Conservation (phyloP, 257 asterid genomes). For the Linderniella brevidens region DNA sequence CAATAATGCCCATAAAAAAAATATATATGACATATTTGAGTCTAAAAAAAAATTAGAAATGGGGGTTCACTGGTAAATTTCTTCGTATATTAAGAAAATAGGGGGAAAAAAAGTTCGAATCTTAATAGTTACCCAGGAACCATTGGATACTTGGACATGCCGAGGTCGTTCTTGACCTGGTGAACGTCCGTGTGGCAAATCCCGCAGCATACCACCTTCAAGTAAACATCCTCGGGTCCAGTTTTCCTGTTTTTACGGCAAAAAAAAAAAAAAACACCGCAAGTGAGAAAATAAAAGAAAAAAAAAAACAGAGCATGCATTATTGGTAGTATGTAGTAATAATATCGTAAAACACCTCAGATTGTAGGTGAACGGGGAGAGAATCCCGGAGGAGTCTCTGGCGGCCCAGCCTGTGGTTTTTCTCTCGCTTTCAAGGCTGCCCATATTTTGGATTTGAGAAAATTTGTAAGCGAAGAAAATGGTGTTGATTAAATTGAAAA, state of each 20-base stretch:
- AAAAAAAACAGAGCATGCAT: not conserved
- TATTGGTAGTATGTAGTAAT: too few relatives aligned
- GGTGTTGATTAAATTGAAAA: too few relatives aligned
- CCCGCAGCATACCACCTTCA: slow-evolving; percentile 76
- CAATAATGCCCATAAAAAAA: too few relatives aligned
- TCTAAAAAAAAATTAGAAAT: too few relatives aligned
- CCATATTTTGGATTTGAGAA: slow-evolving; percentile 37
- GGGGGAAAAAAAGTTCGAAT: too few relatives aligned
- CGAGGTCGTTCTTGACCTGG: slow-evolving; percentile 77
- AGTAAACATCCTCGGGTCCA: slow-evolving; percentile 64
- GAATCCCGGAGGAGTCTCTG: slow-evolving; percentile 67
- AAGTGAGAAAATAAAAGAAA: not conserved
- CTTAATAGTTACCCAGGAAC: slow-evolving; percentile 67
- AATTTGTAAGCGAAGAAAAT: too few relatives aligned
- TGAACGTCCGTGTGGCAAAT: slow-evolving; percentile 81
- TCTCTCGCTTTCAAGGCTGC: slow-evolving; percentile 47
- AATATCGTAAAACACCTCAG: too few relatives aligned
- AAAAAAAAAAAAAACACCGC: not conserved
- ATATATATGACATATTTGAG: too few relatives aligned
- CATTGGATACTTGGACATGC: slow-evolving; percentile 93
- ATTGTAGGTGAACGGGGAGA: slow-evolving; percentile 57
- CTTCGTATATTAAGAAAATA: too few relatives aligned
- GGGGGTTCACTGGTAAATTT: too few relatives aligned
- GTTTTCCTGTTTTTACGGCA: slow-evolving; percentile 31
- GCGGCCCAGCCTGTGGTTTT: slow-evolving; percentile 76